phyloP scores from a whole-genome alignment of 1,284 basidiomycete species.

The Cutaneotrichosporon cyanovorans region DNA sequence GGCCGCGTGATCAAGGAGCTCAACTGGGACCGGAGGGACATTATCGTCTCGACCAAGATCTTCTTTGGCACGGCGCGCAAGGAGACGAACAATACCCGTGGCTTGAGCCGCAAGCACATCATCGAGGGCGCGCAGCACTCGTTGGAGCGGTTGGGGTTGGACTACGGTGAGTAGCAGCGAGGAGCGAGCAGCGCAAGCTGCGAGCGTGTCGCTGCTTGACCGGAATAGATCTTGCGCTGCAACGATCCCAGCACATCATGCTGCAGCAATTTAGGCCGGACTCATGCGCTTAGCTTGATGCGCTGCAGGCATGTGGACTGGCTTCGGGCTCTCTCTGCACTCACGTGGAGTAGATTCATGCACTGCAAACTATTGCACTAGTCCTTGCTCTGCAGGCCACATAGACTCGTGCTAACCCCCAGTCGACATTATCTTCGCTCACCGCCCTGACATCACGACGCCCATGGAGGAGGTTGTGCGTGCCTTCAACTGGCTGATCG shows the following conservation, averaged over 20 bases:
- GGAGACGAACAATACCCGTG: slow-evolving; percentile 50
- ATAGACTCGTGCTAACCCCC: not conserved
- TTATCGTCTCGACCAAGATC: slow-evolving; percentile 63
- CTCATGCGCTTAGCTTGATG: too few species aligned
- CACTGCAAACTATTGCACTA: too few species aligned
- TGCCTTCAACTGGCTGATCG: slow-evolving; percentile 51
- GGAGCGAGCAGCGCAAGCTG: too few species aligned
- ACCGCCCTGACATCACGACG: slow-evolving; percentile 47
- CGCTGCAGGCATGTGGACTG: too few species aligned
- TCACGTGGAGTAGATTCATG: too few species aligned
- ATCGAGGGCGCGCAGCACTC: slow-evolving; percentile 67
- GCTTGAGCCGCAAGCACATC: slow-evolving; percentile 59
- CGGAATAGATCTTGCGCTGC: too few species aligned
- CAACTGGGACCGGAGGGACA: slow-evolving; percentile 60
- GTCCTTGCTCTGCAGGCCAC: too few species aligned
- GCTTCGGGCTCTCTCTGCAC: too few species aligned
- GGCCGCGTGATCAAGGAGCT: slow-evolving; percentile 70
- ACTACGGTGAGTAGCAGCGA: slow-evolving; percentile 58
- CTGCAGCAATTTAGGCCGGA: too few species aligned
- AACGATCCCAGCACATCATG: too few species aligned
- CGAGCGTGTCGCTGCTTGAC: too few species aligned
- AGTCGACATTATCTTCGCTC: slow-evolving; percentile 54
- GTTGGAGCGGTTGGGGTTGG: slow-evolving; percentile 61
- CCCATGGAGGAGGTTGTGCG: slow-evolving; percentile 52
- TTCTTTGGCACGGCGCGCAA: slow-evolving; percentile 51